phyloP scores from a whole-genome alignment of 164 flowering plant species.

The Echeveria elegans region DNA sequence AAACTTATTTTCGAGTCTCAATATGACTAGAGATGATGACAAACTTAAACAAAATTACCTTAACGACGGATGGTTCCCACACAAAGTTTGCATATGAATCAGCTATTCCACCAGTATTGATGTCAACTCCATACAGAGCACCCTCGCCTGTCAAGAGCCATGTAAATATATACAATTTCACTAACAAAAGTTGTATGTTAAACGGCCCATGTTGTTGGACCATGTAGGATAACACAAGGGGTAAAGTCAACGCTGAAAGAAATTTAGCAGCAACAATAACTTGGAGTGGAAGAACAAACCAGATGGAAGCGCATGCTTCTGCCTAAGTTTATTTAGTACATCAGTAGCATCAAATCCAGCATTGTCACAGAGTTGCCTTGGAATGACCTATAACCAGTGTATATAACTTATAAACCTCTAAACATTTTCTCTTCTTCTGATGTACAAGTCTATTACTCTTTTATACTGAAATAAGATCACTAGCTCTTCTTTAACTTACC shows the following conservation, averaged over 20 bases:
- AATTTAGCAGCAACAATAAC: neutral
- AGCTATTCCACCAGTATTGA: conserved; percentile 90
- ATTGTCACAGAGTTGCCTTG: conserved; percentile 95
- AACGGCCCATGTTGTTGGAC: neutral
- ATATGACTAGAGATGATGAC: neutral
- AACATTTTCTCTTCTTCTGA: neutral
- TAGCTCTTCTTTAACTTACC: conserved; percentile 28
- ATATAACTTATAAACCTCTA: neutral
- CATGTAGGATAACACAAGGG: neutral
- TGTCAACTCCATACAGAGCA: conserved; percentile 86
- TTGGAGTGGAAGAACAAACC: conserved; percentile 35
- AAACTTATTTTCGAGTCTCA: neutral
- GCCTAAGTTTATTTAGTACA: conserved; percentile 90
- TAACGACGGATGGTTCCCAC: conserved; percentile 98
- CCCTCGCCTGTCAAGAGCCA: conserved; percentile 69
- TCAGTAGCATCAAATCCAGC: conserved; percentile 99
- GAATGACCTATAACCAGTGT: conserved; percentile 57
- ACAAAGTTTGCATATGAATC: conserved; percentile 95
- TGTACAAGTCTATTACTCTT: neutral
- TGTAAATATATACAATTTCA: neutral
- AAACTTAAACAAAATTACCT: conserved; percentile 35
- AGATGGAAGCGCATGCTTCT: conserved; percentile 92
- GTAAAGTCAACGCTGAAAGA: neutral
- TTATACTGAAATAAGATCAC: neutral
- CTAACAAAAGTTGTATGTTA: neutral